Conservation (phyloP, 192 early-diverging fungal genomes). For the Glomus cerebriforme region DNA sequence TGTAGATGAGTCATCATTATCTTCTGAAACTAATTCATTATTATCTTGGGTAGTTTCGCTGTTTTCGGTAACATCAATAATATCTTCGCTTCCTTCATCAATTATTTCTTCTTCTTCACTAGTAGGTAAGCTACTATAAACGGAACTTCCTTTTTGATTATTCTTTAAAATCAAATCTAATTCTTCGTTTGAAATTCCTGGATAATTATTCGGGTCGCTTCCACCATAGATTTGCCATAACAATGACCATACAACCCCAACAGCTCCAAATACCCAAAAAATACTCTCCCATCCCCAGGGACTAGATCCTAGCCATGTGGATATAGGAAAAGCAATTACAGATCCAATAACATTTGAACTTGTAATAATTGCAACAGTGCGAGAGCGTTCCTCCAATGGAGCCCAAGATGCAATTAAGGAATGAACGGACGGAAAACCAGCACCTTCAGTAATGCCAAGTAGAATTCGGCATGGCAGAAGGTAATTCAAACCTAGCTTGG, state of each 20-base stretch:
- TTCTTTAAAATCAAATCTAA: constrained; percentile 34
- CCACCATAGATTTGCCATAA: constrained; percentile 41
- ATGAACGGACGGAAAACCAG: constrained; percentile 41
- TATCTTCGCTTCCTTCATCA: background rate
- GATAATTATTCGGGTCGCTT: constrained; percentile 33
- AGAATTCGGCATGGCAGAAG: constrained; percentile 35
- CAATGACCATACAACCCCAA: constrained; percentile 37
- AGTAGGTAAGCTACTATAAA: background rate
- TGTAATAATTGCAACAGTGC: constrained; percentile 38
- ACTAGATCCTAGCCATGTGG: constrained; percentile 39
- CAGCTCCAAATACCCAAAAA: constrained; percentile 43
- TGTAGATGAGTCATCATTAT: background rate
- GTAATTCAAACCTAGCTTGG: constrained; percentile 26
- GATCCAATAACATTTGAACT: constrained; percentile 37
- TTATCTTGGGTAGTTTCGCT: background rate
- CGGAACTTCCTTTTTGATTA: background rate
- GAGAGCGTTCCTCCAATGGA: constrained; percentile 40
- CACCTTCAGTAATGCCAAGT: constrained; percentile 44
- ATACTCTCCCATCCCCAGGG: constrained; percentile 46
- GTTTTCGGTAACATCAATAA: background rate
- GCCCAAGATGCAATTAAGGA: constrained; percentile 41
- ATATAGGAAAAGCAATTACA: constrained; percentile 42
- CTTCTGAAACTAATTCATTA: background rate
- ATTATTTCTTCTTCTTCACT: background rate
- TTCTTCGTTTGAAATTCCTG: constrained; percentile 35